Percentiles rank a stretch among this genome's conserved stretches.
Evolutionary conservation across 805 yeast genomes (phyloP).

Genomic region (Metschnikowia anglica): DNA sequence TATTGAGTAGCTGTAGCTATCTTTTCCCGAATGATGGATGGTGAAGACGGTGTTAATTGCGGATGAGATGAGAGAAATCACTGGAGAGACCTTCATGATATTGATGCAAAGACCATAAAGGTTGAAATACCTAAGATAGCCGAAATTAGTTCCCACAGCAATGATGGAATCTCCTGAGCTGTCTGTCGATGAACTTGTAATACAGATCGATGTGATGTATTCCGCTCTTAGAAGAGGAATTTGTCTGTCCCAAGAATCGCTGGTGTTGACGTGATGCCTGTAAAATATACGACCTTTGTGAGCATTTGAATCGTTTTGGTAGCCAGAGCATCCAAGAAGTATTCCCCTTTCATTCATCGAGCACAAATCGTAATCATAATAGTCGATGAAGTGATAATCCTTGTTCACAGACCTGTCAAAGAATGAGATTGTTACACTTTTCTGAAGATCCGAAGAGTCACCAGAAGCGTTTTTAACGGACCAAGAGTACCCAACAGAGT

Average conservation of each 20-base stretch:
- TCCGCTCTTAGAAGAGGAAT: conserved; percentile 58
- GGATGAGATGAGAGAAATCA: conserved; percentile 68
- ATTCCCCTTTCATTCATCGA: conserved; percentile 67
- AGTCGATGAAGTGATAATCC: conserved; percentile 85
- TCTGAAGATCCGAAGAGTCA: conserved; percentile 31
- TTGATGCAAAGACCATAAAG: conserved; percentile 70
- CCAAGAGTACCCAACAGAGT: conserved; percentile 78
- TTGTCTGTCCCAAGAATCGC: conserved; percentile 69
- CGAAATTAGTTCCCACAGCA: conserved; percentile 71
- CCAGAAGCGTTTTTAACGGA: conserved; percentile 48
- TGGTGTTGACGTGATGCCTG: conserved; percentile 65
- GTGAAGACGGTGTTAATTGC: conserved; percentile 51
- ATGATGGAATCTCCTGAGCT: conserved; percentile 43
- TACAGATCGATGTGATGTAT: conserved; percentile 62
- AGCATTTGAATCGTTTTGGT: conserved; percentile 10
- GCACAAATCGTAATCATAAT: conserved; percentile 69
- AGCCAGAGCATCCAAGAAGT: conserved; percentile 50
- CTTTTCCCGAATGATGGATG: conserved; percentile 42
- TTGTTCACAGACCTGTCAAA: conserved; percentile 73
- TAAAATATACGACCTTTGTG: conserved; percentile 50
- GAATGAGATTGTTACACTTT: conserved; percentile 82
- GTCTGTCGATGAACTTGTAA: conserved; percentile 37
- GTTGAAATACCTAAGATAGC: conserved; percentile 71
- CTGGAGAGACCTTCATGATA: conserved; percentile 68
- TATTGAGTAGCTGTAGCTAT: conserved; percentile 44